Conservation (phyloP, 192 early-diverging fungal species). For the Anaeromyces robustus region DNA sequence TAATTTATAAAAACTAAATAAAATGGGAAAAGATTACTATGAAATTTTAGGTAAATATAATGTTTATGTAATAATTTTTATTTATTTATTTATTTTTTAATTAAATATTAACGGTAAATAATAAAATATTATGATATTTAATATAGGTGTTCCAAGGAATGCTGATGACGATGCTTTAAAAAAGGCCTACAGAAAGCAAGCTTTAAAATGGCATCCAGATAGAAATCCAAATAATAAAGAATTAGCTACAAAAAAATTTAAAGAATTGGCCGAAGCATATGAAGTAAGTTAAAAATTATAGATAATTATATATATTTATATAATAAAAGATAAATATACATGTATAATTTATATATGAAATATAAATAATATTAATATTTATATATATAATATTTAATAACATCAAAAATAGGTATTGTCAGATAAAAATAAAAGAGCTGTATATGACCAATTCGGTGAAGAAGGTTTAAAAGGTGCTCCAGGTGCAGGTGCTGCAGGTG, state of each 20-base stretch:
- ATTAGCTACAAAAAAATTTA: constrained; percentile 60
- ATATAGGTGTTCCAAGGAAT: not conserved
- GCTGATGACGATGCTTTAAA: constrained; percentile 22
- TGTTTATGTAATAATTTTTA: too few species aligned
- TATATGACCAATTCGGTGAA: constrained; percentile 40
- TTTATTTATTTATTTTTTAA: too few species aligned
- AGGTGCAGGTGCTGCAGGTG: constrained; percentile 27
- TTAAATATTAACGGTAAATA: too few species aligned
- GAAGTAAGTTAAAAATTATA: constrained; percentile 13
- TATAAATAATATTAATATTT: too few species aligned
- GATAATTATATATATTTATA: too few species aligned
- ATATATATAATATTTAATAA: too few species aligned
- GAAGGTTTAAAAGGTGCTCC: constrained; percentile 35
- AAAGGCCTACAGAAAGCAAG: constrained; percentile 28
- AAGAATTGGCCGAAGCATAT: constrained; percentile 44
- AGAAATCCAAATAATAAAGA: constrained; percentile 50
- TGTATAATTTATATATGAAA: too few species aligned
- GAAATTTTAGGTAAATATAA: not conserved
- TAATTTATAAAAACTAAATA: too few species aligned
- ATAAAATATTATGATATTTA: too few species aligned
- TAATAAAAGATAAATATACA: too few species aligned
- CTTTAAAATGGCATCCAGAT: constrained; percentile 72
- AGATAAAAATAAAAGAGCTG: constrained; percentile 28
- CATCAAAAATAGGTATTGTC: constrained; percentile 14
- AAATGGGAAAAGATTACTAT: not conserved